Conservation (phyloP, 331 rosid species). For the Quercus phellos region DNA sequence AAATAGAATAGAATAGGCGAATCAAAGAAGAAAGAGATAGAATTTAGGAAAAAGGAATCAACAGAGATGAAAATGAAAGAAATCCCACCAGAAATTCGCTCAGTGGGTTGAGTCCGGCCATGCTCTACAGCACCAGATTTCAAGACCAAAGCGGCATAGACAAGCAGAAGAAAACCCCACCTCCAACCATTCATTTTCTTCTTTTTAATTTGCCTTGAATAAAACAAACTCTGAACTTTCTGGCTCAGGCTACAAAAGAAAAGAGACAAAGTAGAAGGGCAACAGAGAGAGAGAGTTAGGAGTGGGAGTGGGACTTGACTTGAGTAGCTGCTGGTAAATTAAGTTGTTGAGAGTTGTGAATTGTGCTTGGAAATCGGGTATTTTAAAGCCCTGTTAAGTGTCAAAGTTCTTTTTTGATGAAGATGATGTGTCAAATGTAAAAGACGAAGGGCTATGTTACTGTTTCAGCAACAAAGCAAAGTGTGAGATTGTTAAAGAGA, state of each 20-base stretch:
- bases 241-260: slow-evolving; percentile 3
- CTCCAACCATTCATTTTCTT: slow-evolving; percentile 38
- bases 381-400: slow-evolving; percentile 3
- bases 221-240: not conserved
- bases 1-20: not conserved
- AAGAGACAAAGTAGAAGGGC: not conserved
- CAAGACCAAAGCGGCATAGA: slow-evolving; percentile 41
- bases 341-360: too few species aligned
- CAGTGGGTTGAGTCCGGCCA: slow-evolving; percentile 61
- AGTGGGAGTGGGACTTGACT: slow-evolving; percentile 14
- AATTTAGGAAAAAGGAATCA: slow-evolving; percentile 2
- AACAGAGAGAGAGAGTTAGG: slow-evolving; percentile 9
- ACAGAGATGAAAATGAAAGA: not conserved
- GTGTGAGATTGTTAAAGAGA: too few species aligned
- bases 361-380: slow-evolving; percentile 28
- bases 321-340: slow-evolving; percentile 16
- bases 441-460: too few species aligned
- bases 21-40: not conserved
- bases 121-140: slow-evolving; percentile 42
- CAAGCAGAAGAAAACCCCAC: slow-evolving; percentile 38
- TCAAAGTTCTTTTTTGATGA: not conserved
- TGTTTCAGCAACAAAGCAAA: too few species aligned
- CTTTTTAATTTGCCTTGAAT: slow-evolving; percentile 1
- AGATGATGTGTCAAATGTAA: too few species aligned
- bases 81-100: slow-evolving; percentile 76